phyloP scores from a whole-genome alignment of 495 filamentous ascomycete species.

The Lophium mytilinum region DNA sequence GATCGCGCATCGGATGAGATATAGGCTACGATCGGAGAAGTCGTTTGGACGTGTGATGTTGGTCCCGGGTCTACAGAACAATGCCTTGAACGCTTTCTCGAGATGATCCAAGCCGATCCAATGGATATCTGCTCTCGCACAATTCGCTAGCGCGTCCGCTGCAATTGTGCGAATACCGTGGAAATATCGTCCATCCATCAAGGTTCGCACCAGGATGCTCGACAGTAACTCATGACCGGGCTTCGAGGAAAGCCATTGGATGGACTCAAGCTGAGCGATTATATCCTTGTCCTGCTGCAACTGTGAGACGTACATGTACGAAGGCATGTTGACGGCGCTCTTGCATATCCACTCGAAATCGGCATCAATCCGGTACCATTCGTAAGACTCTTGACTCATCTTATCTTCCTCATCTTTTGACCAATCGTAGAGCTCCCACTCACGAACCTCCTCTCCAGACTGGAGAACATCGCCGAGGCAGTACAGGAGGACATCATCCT shows the following conservation, averaged over 20 bases:
- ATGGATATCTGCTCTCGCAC: conserved; percentile 58
- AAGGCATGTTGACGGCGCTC: conserved; percentile 62
- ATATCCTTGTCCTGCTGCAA: conserved; percentile 96
- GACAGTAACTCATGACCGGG: conserved; percentile 66
- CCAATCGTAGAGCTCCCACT: conserved; percentile 88
- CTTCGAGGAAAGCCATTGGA: conserved; percentile 53
- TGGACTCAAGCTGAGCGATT: conserved; percentile 81
- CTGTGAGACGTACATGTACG: conserved; percentile 96
- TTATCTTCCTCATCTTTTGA: conserved; percentile 69
- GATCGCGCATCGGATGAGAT: conserved; percentile 74
- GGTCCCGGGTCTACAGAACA: conserved; percentile 72
- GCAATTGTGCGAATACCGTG: conserved; percentile 83
- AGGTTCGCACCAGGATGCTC: conserved; percentile 75
- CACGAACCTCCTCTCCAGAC: conserved; percentile 65
- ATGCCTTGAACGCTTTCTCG: conserved; percentile 70
- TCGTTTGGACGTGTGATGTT: conserved; percentile 78
- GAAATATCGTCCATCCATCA: conserved; percentile 90
- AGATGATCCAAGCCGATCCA: conserved; percentile 82
- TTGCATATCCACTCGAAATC: conserved; percentile 97
- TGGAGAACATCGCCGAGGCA: conserved; percentile 88
- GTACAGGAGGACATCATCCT: conserved; percentile 82
- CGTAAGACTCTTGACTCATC: conserved; percentile 95
- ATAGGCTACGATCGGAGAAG: conserved; percentile 74
- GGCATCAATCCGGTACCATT: conserved; percentile 97
- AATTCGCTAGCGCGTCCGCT: conserved; percentile 61